Base-by-base conservation (phyloP, 345 rosid genomes). In the Schrenkiella parvula region DNA sequence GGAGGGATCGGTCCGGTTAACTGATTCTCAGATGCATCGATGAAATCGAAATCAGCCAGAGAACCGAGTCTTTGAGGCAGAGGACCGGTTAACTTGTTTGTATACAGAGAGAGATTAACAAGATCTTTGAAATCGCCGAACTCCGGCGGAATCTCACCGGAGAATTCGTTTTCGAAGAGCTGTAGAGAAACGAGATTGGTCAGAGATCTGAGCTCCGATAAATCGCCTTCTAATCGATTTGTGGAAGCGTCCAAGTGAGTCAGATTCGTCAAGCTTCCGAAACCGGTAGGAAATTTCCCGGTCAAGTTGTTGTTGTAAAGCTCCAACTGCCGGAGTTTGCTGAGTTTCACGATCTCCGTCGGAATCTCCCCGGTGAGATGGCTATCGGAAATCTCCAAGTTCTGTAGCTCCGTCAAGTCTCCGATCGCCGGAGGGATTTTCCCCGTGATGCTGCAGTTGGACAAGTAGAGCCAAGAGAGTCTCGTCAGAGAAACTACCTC, bases 1-100 rank as follows among this genome's bases (percentile, higher is more conserved):
- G 97, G 90, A 0, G 99, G 99, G 67, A 93, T 84, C 3, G 87
- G 69, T 42, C 99, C 99, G 0, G 86, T 81, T 68, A 93, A 34
- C 4, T 55, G 47, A 78, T 93, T 93, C 80, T 88, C 97, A 0
- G 99, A 88, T 1, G 88, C 95, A 41, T 93, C 99, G 64, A 93
- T 83, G 86, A 58, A 88, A 79, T 77, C 79, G 8, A 93, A 91
- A 14, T 88, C 25, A 3, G 99, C 72, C 79, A 88, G 82, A 0
- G 93, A 88, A 47, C 99, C 97, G 0, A 93, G 82, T 66, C 81
- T 77, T 19, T 51, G 80, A 55, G 98, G 97, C 17, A 93, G 78
- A 39, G 91, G 52, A 52, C 99, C 99, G 14, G 83, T 85, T 37
- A 93, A 65, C 41, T 64, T 64, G 78, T 93, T 93, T 2, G 47